Evolutionary conservation across 2,329 filamentous ascomycete species (phyloP).

Genomic region (Calonectria pseudoturangicola): DNA sequence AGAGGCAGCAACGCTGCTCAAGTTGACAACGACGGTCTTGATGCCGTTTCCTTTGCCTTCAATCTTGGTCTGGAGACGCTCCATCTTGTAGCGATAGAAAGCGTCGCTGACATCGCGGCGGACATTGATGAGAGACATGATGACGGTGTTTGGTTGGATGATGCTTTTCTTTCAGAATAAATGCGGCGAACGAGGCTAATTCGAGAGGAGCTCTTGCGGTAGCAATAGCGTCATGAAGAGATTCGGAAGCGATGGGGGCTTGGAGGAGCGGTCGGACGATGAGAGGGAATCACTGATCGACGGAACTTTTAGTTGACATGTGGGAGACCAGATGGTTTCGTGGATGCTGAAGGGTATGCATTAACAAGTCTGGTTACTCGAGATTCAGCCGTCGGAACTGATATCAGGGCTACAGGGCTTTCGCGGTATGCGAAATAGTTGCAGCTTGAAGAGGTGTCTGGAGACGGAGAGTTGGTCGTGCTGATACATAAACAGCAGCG

Average conservation of each 20-base stretch:
- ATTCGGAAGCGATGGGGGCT: conserved; percentile 57
- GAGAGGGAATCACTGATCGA: conserved; percentile 72
- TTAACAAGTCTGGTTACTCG: conserved; percentile 68
- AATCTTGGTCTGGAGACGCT: conserved; percentile 98
- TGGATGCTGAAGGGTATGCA: conserved; percentile 72
- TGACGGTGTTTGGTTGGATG: conserved; percentile 68
- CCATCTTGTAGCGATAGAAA: conserved; percentile 99
- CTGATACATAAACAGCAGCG: conserved; percentile 96
- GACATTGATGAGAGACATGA: conserved; percentile 98
- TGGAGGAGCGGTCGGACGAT: conserved; percentile 63
- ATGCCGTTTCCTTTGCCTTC: conserved; percentile 99
- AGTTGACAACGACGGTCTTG: conserved; percentile 98
- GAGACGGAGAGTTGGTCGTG: conserved; percentile 92
- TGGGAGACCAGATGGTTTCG: conserved; percentile 69
- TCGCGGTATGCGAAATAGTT: conserved; percentile 96
- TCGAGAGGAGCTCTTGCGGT: conserved; percentile 44
- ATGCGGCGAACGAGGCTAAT: conserved; percentile 45
- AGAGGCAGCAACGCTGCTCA: conserved; percentile 93
- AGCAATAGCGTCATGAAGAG: conserved; percentile 64
- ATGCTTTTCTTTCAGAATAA: conserved; percentile 46
- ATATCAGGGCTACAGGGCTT: conserved; percentile 94
- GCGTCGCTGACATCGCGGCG: conserved; percentile 97
- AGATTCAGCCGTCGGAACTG: conserved; percentile 92
- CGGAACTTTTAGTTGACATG: conserved; percentile 73
- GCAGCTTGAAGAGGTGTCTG: conserved; percentile 97